Percentiles rank a stretch among this genome's conserved stretches.
Evolutionary conservation across 169 alveolate genomes (phyloP).

Genomic region (Eimeria acervulina): DNA sequence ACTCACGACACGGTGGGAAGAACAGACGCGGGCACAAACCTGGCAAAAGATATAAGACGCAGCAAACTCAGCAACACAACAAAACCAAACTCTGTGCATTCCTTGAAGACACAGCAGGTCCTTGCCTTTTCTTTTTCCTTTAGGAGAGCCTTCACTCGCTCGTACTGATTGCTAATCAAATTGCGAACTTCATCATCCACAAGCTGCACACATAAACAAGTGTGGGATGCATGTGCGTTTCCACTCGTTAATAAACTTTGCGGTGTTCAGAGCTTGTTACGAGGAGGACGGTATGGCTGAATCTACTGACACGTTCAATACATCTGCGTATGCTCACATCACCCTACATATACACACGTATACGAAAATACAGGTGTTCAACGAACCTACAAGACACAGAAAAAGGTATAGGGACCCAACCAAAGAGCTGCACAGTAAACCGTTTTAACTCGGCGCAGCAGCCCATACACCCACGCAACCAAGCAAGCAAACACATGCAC

Average conservation of each 20-base stretch:
- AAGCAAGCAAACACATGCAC: neutral
- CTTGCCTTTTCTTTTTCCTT: slow-evolving; percentile 87
- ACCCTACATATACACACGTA: neutral
- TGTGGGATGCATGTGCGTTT: too few species aligned
- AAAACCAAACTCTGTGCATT: neutral
- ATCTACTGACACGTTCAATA: neutral
- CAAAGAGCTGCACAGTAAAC: neutral
- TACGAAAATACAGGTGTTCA: neutral
- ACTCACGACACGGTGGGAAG: neutral
- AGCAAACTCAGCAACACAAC: neutral
- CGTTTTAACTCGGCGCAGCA: neutral
- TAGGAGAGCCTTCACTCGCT: slow-evolving; percentile 89
- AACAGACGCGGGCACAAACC: neutral
- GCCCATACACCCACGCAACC: neutral
- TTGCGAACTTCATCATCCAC: slow-evolving; percentile 90
- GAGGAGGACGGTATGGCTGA: neutral
- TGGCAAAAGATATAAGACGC: neutral
- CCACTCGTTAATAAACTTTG: neutral
- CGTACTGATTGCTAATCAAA: slow-evolving; percentile 92
- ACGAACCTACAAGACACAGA: too few species aligned
- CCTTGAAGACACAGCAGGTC: neutral
- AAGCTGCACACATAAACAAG: slow-evolving; percentile 40
- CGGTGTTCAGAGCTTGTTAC: neutral
- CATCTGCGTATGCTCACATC: neutral
- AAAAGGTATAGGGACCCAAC: neutral